Evolutionary conservation across 108 stramenopile species (phyloP).

Genomic region (Tribonema minus): DNA sequence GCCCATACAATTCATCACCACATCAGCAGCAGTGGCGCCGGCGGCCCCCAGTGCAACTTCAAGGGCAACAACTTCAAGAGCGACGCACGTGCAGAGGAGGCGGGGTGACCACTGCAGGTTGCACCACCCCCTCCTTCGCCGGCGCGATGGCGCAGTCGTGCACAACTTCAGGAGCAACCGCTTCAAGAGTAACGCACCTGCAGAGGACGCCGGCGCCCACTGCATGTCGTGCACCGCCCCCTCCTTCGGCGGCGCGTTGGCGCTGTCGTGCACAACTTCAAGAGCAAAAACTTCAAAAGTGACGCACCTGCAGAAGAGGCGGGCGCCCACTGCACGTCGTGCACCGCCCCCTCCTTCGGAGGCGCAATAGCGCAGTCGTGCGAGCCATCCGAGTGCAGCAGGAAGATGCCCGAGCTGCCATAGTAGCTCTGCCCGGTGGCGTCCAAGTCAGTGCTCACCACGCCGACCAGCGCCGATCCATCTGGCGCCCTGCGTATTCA

Average conservation of each 20-base stretch:
- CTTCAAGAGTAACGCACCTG: too few relatives aligned
- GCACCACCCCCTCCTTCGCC: too few relatives aligned
- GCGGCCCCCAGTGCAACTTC: too few relatives aligned
- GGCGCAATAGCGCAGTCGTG: conserved; percentile 60
- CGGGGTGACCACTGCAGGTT: too few relatives aligned
- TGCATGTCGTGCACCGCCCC: conserved; percentile 59
- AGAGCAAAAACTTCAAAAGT: too few relatives aligned
- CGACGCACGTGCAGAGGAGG: too few relatives aligned
- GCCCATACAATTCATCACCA: too few relatives aligned
- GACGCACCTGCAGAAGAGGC: conserved; percentile 60
- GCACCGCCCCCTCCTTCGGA: conserved; percentile 48
- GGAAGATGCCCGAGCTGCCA: conserved; percentile 78
- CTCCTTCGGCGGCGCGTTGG: conserved; percentile 58
- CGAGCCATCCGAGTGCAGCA: conserved; percentile 61
- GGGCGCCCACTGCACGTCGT: conserved; percentile 80
- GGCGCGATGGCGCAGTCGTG: too few relatives aligned
- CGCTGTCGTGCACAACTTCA: too few relatives aligned
- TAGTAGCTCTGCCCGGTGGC: conserved; percentile 86
- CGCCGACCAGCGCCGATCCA: conserved; percentile 51
- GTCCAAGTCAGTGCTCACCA: conserved; percentile 83
- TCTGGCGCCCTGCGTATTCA: conserved; percentile 12
- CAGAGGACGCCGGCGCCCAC: conserved; percentile 91
- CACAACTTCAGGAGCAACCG: too few relatives aligned
- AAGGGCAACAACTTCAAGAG: too few relatives aligned
- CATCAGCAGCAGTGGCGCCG: too few relatives aligned